phyloP scores from a whole-genome alignment of 257 asterid species.

The Solanum chilense region DNA sequence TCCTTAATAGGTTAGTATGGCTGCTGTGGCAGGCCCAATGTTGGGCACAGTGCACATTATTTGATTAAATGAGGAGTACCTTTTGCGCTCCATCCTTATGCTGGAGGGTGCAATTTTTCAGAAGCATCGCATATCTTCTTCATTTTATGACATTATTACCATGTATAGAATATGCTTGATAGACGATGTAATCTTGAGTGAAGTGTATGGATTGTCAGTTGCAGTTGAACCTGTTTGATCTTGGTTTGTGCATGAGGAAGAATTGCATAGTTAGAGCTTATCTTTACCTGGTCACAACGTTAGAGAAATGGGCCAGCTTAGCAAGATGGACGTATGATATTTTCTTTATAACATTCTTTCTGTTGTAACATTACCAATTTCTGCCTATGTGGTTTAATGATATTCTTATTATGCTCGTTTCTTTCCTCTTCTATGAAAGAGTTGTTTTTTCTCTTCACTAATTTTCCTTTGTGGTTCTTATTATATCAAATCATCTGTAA shows the following conservation, averaged over 20 bases:
- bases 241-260: not conserved
- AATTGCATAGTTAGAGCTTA: not conserved
- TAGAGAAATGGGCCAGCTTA: not conserved
- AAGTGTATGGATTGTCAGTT: not conserved
- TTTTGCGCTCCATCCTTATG: not conserved
- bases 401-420: not conserved
- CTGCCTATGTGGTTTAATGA: not conserved
- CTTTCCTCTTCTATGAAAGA: not conserved
- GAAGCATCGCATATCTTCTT: not conserved
- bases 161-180: not conserved
- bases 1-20: not conserved
- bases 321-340: not conserved
- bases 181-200: not conserved
- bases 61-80: not conserved
- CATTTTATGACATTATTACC: not conserved
- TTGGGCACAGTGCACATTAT: not conserved
- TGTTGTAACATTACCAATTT: not conserved
- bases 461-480: not conserved
- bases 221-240: not conserved
- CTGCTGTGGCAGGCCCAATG: not conserved
- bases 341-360: not conserved
- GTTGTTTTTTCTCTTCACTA: not conserved
- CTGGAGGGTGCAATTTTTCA: not conserved
- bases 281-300: not conserved
- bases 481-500: not conserved